A percentile compares a stretch with the other conserved stretches of the same genome.
phyloP scores from a whole-genome alignment of 148 eudicot genomes.

The Suaeda aralocaspica region DNA sequence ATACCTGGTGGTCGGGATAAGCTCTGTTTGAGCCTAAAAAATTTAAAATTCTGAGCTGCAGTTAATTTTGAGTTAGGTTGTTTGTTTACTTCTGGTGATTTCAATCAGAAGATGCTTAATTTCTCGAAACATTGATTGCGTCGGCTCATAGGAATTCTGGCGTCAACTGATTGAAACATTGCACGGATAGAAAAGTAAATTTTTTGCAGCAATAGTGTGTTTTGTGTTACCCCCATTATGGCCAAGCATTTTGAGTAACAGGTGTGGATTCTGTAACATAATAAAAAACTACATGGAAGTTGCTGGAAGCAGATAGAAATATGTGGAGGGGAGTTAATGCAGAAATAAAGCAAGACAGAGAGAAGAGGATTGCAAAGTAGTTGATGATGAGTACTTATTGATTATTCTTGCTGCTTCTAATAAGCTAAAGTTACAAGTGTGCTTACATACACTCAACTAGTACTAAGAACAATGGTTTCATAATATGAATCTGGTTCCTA shows the following conservation, averaged over 20 bases:
- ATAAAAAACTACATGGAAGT: not conserved
- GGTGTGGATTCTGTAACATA: not conserved
- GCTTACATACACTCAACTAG: not conserved
- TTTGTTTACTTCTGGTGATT: not conserved
- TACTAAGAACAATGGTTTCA: not conserved
- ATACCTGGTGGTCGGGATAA: not conserved
- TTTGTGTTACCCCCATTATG: not conserved
- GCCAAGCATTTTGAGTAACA: not conserved
- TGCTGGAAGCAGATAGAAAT: not conserved
- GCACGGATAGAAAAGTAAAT: not conserved
- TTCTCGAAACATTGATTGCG: not conserved
- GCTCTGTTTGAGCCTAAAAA: not conserved
- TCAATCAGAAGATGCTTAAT: no score
- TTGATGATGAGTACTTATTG: not conserved
- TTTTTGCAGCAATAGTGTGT: not conserved
- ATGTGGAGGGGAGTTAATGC: not conserved
- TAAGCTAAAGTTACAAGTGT: not conserved
- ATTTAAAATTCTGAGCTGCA: not conserved
- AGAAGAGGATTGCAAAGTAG: not conserved
- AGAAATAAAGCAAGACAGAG: not conserved
- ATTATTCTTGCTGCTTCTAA: not conserved
- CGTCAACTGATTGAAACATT: no score
- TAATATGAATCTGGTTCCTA: no score
- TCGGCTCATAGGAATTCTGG: not conserved
- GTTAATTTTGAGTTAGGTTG: not conserved